These are phyloP conservation scores for Ganoderma sinense DNA, from an alignment of 1,284 basidiomycete species.

Conservation along the genomic window DNA sequence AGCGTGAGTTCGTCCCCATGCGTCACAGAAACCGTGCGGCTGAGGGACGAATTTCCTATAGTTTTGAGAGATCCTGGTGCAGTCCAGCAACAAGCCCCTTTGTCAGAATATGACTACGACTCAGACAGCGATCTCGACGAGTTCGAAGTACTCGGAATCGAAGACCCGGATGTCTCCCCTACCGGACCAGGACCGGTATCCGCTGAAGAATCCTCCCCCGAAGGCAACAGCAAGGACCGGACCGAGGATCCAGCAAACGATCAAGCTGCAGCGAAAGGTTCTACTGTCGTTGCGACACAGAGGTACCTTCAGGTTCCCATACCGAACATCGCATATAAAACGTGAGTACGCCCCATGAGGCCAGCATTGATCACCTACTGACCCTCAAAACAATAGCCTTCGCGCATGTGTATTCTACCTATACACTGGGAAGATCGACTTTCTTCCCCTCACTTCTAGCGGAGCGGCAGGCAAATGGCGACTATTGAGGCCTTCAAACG, in stretches of 20 bases:
- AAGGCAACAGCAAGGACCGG: conserved; percentile 8
- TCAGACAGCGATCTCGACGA: conserved; percentile 39
- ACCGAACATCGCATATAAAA: conserved; percentile 31
- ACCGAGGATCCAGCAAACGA: background rate
- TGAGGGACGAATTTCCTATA: background rate
- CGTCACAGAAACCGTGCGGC: background rate
- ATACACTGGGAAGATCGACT: conserved; percentile 34
- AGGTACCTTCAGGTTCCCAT: conserved; percentile 25
- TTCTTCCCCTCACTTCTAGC: conserved; percentile 31
- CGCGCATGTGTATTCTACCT: conserved; percentile 35
- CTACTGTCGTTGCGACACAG: conserved; percentile 2
- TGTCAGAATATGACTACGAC: conserved; percentile 37
- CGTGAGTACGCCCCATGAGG: conserved; percentile 25
- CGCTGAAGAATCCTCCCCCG: background rate
- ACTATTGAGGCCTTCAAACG: conserved; percentile 11
- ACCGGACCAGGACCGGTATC: background rate
- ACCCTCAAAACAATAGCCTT: conserved; percentile 18
- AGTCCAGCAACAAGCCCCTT: conserved; percentile 12
- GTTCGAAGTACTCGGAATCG: conserved; percentile 17
- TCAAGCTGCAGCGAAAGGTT: background rate
- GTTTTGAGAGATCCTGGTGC: conserved; percentile 20
- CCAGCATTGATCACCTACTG: background rate
- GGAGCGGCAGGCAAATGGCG: conserved; percentile 17
- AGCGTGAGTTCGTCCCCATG: conserved; percentile 20
- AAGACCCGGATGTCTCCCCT: background rate